These are phyloP conservation scores for Rhodotorula sp. DNA, from an alignment of 1,284 basidiomycete genomes.

Conservation along the genomic window DNA sequence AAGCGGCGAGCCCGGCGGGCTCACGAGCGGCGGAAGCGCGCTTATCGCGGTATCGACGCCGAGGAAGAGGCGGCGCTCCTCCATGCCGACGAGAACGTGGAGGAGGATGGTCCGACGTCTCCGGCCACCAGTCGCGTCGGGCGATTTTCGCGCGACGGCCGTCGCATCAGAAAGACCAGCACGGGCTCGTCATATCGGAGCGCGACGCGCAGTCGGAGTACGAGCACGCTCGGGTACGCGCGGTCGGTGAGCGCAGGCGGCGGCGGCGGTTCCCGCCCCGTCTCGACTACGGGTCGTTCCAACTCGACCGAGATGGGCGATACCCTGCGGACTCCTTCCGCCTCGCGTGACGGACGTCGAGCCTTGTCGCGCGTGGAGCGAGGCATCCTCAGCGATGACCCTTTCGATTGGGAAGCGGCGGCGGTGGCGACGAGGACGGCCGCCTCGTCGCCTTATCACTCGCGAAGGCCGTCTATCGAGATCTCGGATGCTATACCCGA, in stretches of 20 bases:
- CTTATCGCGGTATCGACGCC: conserved; percentile 3
- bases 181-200: background rate
- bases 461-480: background rate
- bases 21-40: conserved; percentile 4
- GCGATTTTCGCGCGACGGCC: background rate
- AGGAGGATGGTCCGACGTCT: background rate
- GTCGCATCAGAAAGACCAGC: conserved; percentile 3
- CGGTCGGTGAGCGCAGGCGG: conserved; percentile 9
- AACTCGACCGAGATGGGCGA: conserved; percentile 13
- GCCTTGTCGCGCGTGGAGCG: background rate
- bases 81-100: conserved; percentile 1
- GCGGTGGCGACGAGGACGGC: background rate
- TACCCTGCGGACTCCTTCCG: background rate
- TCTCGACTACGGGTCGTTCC: background rate
- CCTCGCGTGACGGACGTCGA: background rate
- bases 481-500: conserved; percentile 13
- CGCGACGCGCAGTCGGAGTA: background rate
- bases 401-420: conserved; percentile 6
- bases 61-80: conserved; percentile 24
- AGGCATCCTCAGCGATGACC: background rate
- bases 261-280: background rate
- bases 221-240: conserved; percentile 10
- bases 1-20: conserved; percentile 14
- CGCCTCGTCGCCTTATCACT: background rate
- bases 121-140: background rate